These are phyloP conservation scores for Geotrichum siamense DNA, from an alignment of 1,139 yeast genomes.

Conservation along the genomic window DNA sequence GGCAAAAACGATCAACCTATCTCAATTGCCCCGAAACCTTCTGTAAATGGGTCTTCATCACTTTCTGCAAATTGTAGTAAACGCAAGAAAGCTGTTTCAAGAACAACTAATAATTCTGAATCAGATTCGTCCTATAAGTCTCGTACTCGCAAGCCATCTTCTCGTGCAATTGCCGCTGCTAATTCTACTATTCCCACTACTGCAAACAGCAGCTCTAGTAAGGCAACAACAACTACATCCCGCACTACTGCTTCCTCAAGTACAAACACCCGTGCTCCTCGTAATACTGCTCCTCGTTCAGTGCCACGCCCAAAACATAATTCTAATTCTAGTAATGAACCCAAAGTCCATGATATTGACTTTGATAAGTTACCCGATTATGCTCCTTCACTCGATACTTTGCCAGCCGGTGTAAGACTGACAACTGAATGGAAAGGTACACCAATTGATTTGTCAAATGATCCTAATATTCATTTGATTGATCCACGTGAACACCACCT, in stretches of 20 bases:
- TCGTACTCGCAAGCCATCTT: constrained; percentile 3
- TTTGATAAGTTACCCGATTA: constrained; percentile 50
- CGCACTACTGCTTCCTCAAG: neutral
- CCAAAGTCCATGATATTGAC: constrained; percentile 37
- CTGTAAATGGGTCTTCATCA: neutral
- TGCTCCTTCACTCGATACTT: constrained; percentile 58
- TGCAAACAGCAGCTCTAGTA: neutral
- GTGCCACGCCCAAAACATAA: neutral
- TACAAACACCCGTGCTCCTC: neutral
- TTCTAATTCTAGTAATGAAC: constrained; percentile 15
- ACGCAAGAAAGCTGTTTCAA: neutral
- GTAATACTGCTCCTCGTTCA: neutral
- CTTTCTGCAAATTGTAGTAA: too few relatives aligned
- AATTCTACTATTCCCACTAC: constrained; percentile 2
- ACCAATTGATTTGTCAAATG: constrained; percentile 80
- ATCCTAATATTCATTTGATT: constrained; percentile 61
- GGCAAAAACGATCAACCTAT: neutral
- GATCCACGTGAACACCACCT: constrained; percentile 90
- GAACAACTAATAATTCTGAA: neutral
- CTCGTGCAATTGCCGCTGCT: too few relatives aligned
- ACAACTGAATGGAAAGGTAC: constrained; percentile 98
- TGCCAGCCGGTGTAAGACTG: constrained; percentile 67
- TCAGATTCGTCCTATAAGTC: constrained; percentile 1
- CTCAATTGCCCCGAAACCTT: neutral
- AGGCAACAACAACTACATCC: neutral